Evolutionary conservation across 164 flowering plant species (phyloP).

Genomic region (Annona cherimola): DNA sequence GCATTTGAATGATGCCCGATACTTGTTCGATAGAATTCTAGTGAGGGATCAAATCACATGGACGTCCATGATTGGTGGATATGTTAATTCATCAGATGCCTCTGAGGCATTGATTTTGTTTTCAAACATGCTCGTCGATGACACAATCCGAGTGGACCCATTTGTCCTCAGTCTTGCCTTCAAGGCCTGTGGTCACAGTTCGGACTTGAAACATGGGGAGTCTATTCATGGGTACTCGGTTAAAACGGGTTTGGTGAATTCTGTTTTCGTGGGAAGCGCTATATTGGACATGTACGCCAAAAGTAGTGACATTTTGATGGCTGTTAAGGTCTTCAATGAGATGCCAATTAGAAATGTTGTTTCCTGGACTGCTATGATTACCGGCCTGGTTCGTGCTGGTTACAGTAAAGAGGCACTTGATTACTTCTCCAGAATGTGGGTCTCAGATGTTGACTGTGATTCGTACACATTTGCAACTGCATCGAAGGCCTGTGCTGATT

Average conservation of each 20-base stretch:
- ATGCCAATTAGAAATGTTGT: slow-evolving; percentile 76
- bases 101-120: slow-evolving; percentile 55
- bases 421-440: slow-evolving; percentile 59
- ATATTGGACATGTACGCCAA: slow-evolving; percentile 73
- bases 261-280: slow-evolving; percentile 84
- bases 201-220: slow-evolving; percentile 36
- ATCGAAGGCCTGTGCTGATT: slow-evolving; percentile 76
- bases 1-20: slow-evolving; percentile 46
- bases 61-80: slow-evolving; percentile 14
- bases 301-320: slow-evolving; percentile 30
- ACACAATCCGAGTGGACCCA: slow-evolving; percentile 41
- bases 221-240: slow-evolving; percentile 57
- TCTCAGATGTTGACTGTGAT: slow-evolving; percentile 48
- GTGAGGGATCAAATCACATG: slow-evolving; percentile 16
- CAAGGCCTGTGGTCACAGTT: slow-evolving; percentile 63
- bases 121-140: slow-evolving; percentile 41
- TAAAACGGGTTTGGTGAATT: slow-evolving; percentile 50
- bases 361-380: slow-evolving; percentile 79
- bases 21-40: slow-evolving; percentile 11
- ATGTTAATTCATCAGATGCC: slow-evolving; percentile 32
- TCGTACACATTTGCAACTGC: slow-evolving; percentile 65
- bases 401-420: slow-evolving; percentile 34
- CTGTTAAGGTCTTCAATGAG: slow-evolving; percentile 59
- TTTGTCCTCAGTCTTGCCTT: slow-evolving; percentile 57
- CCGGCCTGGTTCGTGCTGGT: slow-evolving; percentile 69